Evolutionary conservation across 331 rosid genomes (phyloP), one percentile per base, ranked within the genome.

Genomic region (Pyracantha coccinea): DNA sequence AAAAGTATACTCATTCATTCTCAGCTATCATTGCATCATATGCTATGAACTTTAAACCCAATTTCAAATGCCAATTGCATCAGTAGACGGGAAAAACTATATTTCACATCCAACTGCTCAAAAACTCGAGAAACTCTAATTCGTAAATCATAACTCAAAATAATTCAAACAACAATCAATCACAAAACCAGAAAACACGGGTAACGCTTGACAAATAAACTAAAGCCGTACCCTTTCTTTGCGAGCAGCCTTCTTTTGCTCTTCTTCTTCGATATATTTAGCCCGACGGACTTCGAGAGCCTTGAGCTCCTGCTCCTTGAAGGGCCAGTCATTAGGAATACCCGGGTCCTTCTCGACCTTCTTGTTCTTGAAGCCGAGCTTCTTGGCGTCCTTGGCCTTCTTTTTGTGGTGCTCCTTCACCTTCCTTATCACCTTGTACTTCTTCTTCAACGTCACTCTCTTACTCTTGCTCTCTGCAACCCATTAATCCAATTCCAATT

Each of bases 301-400:
- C 80, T 91, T 87, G 24, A 93, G 91, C 86, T 93, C 98, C 75
- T 91, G 96, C 70, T 93, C 98, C 89, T 91, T 93, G 81, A 91
- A 91, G 9, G 97, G 97, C 97, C 97, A 93, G 71, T 91, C 98
- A 72, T 91, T 93, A 70, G 98, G 98, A 53, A 93, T 93, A 52
- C 98, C 98, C 0, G 98, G 98, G 74, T 93, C 98, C 78, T 93
- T 93, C 88, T 91, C 98, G 17, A 86, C 88, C 89, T 86, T 91
- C 80, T 88, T 89, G 1, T 85, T 71, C 45, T 74, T 80, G 74
- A 88, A 47, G 7, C 74, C 72, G 32, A 89, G 93, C 84, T 90
- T 93, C 64, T 93, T 93, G 4, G 97, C 98, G 68, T 91, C 98
- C 79, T 93, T 93, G 7, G 95, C 91, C 75, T 91, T 88, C 62